These are phyloP conservation scores for Arthrobotrys conoides DNA, from an alignment of 2,329 filamentous ascomycete species.

Conservation along the genomic window DNA sequence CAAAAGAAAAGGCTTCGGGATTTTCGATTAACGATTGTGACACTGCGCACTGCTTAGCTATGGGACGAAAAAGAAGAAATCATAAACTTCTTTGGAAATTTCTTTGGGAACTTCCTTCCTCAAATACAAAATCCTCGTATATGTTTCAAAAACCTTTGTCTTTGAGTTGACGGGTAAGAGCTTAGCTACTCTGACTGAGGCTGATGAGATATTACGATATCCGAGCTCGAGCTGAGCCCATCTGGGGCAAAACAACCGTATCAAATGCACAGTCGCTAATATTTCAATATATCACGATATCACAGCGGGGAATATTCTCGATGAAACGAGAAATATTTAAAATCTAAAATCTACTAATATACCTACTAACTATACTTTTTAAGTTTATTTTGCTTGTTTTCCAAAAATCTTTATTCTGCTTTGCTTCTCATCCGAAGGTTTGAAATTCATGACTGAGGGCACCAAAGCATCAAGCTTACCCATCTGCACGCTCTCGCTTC, in stretches of 20 bases:
- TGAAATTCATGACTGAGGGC: neutral
- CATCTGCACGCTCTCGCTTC: slow-evolving; percentile 10
- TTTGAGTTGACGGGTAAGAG: neutral
- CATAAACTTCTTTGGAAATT: neutral
- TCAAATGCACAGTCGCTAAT: neutral
- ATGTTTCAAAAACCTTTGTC: neutral
- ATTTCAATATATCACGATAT: too few species aligned
- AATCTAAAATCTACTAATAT: neutral
- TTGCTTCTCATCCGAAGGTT: neutral
- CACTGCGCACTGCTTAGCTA: neutral
- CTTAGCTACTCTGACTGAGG: slow-evolving; percentile 34
- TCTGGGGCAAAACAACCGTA: slow-evolving; percentile 7
- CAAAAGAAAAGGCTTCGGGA: neutral
- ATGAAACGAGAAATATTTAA: slow-evolving; percentile 8
- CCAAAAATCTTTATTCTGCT: neutral
- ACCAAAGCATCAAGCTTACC: slow-evolving; percentile 25
- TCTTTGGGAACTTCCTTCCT: slow-evolving; percentile 21
- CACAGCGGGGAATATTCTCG: slow-evolving; percentile 29
- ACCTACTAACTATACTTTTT: neutral
- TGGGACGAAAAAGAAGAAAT: slow-evolving; percentile 17
- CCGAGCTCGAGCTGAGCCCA: neutral
- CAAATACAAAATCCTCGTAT: slow-evolving; percentile 8
- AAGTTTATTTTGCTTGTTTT: neutral
- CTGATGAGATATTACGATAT: slow-evolving; percentile 58
- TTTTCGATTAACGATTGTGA: neutral